phyloP scores from a whole-genome alignment of 164 flowering plant genomes.

The Stephania yunnanensis region DNA sequence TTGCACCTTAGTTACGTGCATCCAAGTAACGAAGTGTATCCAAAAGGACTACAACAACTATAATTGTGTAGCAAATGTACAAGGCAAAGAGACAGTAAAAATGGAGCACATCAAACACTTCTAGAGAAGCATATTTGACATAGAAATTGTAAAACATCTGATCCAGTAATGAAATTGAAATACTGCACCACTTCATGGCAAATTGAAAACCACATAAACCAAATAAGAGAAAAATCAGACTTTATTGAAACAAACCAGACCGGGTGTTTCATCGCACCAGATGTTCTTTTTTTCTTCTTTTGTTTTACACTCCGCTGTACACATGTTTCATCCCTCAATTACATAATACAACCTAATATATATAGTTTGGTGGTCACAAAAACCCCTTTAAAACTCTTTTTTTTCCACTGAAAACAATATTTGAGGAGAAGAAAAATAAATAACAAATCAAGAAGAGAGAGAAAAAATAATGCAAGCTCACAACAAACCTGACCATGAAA shows the following conservation, averaged over 20 bases:
- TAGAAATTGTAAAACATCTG: neutral
- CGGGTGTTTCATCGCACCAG: conserved; percentile 14
- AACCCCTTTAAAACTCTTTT: conserved; percentile 22
- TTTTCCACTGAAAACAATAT: conserved; percentile 24
- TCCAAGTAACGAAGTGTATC: too few relatives aligned
- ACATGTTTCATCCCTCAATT: conserved; percentile 39
- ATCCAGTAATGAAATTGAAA: neutral
- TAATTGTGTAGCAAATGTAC: too few relatives aligned
- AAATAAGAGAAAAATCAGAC: conserved; percentile 1
- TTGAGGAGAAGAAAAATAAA: conserved; percentile 18
- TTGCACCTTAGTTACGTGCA: too few relatives aligned
- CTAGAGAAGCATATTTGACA: too few relatives aligned
- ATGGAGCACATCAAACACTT: too few relatives aligned
- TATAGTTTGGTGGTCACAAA: conserved; percentile 19
- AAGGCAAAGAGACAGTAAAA: too few relatives aligned
- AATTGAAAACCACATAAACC: neutral
- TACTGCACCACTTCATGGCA: neutral
- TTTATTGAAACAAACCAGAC: conserved; percentile 23
- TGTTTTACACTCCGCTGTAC: conserved; percentile 51
- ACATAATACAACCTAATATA: conserved; percentile 36
- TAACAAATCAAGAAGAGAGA: neutral
- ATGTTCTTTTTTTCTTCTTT: conserved; percentile 19
- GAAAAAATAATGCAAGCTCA: conserved; percentile 56
- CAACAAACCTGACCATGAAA: conserved; percentile 52
- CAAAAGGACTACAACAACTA: too few relatives aligned